phyloP scores from a whole-genome alignment of 2,329 filamentous ascomycete species.

The Aspergillus unguis region DNA sequence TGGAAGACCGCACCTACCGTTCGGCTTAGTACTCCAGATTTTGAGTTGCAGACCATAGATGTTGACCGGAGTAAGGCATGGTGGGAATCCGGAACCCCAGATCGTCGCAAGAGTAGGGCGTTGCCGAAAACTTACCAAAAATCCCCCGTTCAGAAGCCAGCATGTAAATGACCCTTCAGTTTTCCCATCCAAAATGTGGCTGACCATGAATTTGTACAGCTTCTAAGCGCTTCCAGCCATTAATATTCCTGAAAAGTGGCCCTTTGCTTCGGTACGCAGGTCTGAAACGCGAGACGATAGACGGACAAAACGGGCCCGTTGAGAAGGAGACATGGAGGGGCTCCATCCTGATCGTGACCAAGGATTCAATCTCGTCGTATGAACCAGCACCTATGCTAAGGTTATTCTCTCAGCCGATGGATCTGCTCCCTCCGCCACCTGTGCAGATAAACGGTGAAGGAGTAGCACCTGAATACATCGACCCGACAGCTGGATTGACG shows the following conservation, averaged over 20 bases:
- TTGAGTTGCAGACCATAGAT: conserved; percentile 55
- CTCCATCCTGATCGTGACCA: conserved; percentile 91
- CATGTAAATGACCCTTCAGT: conserved; percentile 22
- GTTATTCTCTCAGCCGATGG: conserved; percentile 82
- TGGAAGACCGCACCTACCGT: conserved; percentile 68
- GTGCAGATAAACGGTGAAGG: conserved; percentile 61
- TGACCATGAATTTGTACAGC: conserved; percentile 16
- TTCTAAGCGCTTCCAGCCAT: conserved; percentile 72
- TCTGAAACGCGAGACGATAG: conserved; percentile 56
- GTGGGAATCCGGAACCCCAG: conserved; percentile 66
- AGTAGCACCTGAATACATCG: conserved; percentile 72
- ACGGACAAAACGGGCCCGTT: conserved; percentile 32
- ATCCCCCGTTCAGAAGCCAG: conserved; percentile 30
- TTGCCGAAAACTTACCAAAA: conserved; percentile 36
- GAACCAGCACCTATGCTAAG: conserved; percentile 72
- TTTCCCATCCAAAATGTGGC: neutral
- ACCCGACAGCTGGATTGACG: conserved; percentile 81
- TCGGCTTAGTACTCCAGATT: conserved; percentile 55
- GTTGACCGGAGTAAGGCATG: conserved; percentile 60
- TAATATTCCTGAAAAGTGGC: conserved; percentile 82
- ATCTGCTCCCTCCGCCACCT: conserved; percentile 75
- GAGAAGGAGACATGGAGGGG: conserved; percentile 87
- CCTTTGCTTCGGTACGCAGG: conserved; percentile 88
- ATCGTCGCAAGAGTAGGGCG: conserved; percentile 48
- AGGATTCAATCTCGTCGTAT: conserved; percentile 79